These are phyloP conservation scores for Colletotrichum caudatum DNA, from an alignment of 2,329 filamentous ascomycete species.

Conservation along the genomic window DNA sequence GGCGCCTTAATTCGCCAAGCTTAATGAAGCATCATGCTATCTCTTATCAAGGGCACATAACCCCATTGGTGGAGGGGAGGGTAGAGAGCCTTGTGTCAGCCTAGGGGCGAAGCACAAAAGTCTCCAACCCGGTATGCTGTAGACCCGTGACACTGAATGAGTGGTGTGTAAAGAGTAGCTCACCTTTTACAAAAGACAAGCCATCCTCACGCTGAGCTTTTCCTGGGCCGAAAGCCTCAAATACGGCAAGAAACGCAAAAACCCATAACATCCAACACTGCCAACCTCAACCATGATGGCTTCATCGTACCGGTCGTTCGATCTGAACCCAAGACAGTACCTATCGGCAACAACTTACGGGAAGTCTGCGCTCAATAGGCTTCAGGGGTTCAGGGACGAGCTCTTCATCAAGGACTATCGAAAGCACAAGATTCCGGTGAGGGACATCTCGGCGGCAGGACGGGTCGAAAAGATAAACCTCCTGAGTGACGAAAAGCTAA, in stretches of 20 bases:
- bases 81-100: not conserved
- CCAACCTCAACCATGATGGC: not conserved
- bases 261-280: not conserved
- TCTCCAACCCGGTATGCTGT: not conserved
- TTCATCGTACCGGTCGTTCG: not conserved
- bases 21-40: not conserved
- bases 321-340: not conserved
- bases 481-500: not conserved
- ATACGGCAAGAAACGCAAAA: not conserved
- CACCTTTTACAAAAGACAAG: not conserved
- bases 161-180: not conserved
- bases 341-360: not conserved
- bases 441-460: not conserved
- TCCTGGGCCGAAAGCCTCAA: not conserved
- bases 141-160: not conserved
- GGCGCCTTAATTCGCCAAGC: not conserved
- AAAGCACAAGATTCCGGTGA: constrained; percentile 1
- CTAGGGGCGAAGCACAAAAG: not conserved
- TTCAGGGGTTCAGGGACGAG: not conserved
- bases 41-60: not conserved
- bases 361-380: not conserved
- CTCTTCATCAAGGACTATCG: not conserved
- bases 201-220: not conserved
- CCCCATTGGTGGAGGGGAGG: not conserved
- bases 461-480: not conserved